These are phyloP conservation scores for Artemisia argyi DNA, from an alignment of 129 eudicot genomes.

Conservation along the genomic window DNA sequence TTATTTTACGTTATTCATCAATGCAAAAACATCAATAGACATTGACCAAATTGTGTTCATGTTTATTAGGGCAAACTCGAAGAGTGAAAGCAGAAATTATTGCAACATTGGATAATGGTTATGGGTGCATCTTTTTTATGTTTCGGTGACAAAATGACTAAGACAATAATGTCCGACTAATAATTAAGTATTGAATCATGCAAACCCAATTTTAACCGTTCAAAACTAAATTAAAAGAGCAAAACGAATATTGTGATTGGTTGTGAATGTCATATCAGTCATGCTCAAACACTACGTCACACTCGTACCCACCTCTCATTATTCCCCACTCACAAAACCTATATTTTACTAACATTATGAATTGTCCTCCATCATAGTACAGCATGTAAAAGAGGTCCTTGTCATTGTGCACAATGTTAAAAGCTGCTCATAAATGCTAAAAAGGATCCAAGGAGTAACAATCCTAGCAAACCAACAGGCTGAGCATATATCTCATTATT, in stretches of 20 bases:
- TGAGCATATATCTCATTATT: too few relatives aligned
- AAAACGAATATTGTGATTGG: conserved; percentile 31
- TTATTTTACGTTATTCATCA: too few relatives aligned
- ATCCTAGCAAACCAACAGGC: too few relatives aligned
- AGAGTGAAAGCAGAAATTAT: neutral
- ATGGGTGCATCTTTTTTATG: neutral
- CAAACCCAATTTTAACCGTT: conserved; percentile 18
- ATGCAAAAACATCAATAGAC: too few relatives aligned
- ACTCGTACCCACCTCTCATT: conserved; percentile 30
- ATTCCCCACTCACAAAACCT: conserved; percentile 24
- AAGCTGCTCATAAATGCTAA: neutral
- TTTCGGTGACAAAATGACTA: conserved; percentile 25
- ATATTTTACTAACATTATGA: neutral
- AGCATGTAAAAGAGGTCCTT: conserved; percentile 4
- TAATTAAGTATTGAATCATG: conserved; percentile 30
- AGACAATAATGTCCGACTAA: conserved; percentile 31
- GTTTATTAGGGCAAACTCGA: conserved; percentile 30
- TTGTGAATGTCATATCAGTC: conserved; percentile 25
- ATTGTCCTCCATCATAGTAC: neutral
- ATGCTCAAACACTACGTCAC: conserved; percentile 30
- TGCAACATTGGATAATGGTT: neutral
- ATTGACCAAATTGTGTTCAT: too few relatives aligned
- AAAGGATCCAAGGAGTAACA: too few relatives aligned
- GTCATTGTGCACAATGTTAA: conserved; percentile 1
- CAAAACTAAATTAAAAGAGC: conserved; percentile 15